Conservation (phyloP, 768 basidiomycete species). For the Pleurotus salmoneostramineus region DNA sequence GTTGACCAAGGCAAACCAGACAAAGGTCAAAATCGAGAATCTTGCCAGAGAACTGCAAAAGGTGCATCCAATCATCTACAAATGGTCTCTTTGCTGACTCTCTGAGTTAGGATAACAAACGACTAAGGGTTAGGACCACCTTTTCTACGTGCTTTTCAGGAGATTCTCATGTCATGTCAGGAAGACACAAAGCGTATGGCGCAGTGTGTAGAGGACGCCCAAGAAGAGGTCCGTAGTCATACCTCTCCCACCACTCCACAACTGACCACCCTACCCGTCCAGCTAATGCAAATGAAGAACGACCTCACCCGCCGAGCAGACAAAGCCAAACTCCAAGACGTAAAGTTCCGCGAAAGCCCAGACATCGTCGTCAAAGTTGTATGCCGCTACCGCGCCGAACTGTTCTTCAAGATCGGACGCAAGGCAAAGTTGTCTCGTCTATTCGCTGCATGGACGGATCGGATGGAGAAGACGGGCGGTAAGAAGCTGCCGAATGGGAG, state of each 20-base stretch:
- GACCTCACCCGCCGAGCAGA: conserved; percentile 80
- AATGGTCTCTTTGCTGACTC: conserved; percentile 9
- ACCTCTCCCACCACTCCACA: not conserved
- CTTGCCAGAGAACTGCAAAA: conserved; percentile 87
- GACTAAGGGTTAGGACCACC: conserved; percentile 61
- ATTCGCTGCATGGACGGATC: conserved; percentile 85
- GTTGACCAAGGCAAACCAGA: conserved; percentile 83
- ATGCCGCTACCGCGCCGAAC: conserved; percentile 84
- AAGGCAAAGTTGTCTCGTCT: conserved; percentile 82
- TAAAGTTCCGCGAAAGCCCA: conserved; percentile 82
- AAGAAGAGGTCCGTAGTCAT: conserved; percentile 60
- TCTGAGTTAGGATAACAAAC: conserved; percentile 74
- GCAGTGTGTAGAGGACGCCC: conserved; percentile 80
- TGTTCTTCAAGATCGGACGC: conserved; percentile 91
- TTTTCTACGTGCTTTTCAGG: not conserved
- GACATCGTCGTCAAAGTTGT: conserved; percentile 88
- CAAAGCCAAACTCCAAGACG: conserved; percentile 73
- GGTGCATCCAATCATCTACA: conserved; percentile 39
- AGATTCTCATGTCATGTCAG: conserved; percentile 34
- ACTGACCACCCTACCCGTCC: not conserved
- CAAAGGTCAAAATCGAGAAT: conserved; percentile 87
- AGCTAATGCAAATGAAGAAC: conserved; percentile 80
- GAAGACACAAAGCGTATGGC: conserved; percentile 83
- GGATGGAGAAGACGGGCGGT: conserved; percentile 66
- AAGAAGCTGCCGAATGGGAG: conserved; percentile 35